Evolutionary conservation across 768 basidiomycete species (phyloP), one percentile per base, ranked within the genome.

Genomic region (Ramaria sp.): DNA sequence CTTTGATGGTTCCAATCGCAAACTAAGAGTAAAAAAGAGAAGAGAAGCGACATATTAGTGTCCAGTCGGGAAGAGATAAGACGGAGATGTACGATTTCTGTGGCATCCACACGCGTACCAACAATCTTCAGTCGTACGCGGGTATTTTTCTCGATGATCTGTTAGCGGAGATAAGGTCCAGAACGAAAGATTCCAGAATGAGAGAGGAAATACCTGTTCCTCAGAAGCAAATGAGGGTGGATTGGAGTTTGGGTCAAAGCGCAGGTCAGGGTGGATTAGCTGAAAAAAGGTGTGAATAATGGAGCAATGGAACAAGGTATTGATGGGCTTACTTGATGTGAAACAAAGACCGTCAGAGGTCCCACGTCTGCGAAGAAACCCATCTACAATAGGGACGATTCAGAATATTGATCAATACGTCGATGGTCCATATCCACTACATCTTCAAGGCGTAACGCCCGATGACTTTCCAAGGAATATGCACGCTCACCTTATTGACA

Each of bases 291-390:
- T n/a, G n/a, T n/a, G n/a, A n/a, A n/a, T n/a, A n/a, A n/a, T n/a
- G n/a, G n/a, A n/a, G n/a, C n/a, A 42, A 43, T 42, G 52, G 42
- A 20, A 27, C 48, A 6, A 30, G 16, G 24, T 3, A 43, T 39
- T 44, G 28, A 57, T 12, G 69, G 78, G 32, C 13, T 58, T 59
- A 96, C 95, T 72, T 96, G 94, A 61, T 90, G 89, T 12, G 94
- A 95, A 24, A 98, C 89, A 67, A 99, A 99, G 47, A 96, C 91
- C 24, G 82, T 81, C 57, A 98, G 65, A 13, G 96, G 96, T 32
- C 96, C 96, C 45, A 94, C 93, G 59, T 96, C 92, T 50, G 90
- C 91, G 61, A 97, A 97, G 71, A 99, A 96, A 1, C 96, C 96
- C 93, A 97, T 96, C 95, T 97, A 58, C 13, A 39, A 45, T 18